A percentile compares a stretch with the other conserved stretches of the same genome.
These are phyloP conservation scores for Isoetes engelmannii DNA, from an alignment of 83 land plant genomes.

Conservation along the genomic window DNA sequence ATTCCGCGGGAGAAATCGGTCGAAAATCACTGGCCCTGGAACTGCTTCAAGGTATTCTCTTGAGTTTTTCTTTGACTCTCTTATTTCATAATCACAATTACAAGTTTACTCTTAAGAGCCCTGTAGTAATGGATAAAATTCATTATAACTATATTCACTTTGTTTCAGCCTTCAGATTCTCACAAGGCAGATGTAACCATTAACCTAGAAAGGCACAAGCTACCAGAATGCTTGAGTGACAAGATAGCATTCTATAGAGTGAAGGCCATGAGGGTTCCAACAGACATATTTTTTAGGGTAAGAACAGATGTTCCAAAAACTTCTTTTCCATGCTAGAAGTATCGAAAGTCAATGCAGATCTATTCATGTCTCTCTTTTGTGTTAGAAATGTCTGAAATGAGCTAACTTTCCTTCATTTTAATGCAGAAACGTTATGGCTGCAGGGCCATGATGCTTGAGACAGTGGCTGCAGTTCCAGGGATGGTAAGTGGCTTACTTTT, in stretches of 20 bases:
- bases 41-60: conserved; percentile 4
- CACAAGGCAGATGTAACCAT: conserved; percentile 49
- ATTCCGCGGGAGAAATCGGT: not conserved
- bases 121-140: not conserved
- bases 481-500: conserved; percentile 94
- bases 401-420: not conserved
- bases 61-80: not conserved
- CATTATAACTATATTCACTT: too few relatives aligned
- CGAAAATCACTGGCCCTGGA: conserved; percentile 11
- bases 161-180: conserved; percentile 65
- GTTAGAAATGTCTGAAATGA: too few relatives aligned
- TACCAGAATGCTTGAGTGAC: conserved; percentile 46
- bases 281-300: conserved; percentile 74
- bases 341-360: not conserved
- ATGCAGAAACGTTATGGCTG: conserved; percentile 82
- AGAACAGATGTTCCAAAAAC: not conserved
- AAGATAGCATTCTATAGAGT: conserved; percentile 69
- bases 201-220: conserved; percentile 66
- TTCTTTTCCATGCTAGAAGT: not conserved
- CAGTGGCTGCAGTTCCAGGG: conserved; percentile 97
- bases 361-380: too few relatives aligned
- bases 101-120: not conserved
- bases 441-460: conserved; percentile 96
- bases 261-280: conserved; percentile 58
- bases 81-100: too few relatives aligned